Conservation (phyloP, 75 land plant genomes). For the Selaginella tamariscina region DNA sequence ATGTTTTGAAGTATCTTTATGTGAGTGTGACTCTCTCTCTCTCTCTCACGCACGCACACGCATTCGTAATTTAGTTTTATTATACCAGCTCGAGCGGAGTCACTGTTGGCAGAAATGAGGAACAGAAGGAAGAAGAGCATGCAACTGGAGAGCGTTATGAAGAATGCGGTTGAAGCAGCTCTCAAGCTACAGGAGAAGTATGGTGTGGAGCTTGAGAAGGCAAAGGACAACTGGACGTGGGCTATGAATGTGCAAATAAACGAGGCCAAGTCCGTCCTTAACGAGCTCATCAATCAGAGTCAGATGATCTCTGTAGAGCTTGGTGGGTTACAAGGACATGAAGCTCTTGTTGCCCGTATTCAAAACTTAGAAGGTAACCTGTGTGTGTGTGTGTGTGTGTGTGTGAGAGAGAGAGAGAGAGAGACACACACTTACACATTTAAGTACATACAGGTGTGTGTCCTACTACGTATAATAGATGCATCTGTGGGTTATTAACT, state of each 20-base stretch:
- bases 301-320: not conserved
- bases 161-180: not conserved
- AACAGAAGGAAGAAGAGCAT: slow-evolving; percentile 1
- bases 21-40: too few species aligned
- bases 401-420: not conserved
- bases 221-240: not conserved
- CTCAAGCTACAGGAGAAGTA: not conserved
- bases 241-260: not conserved
- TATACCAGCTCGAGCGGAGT: too few species aligned
- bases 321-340: not conserved
- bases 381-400: too few species aligned
- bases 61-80: too few species aligned
- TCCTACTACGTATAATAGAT: too few species aligned
- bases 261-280: not conserved
- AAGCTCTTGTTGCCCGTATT: not conserved
- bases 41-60: too few species aligned
- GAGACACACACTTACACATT: too few species aligned
- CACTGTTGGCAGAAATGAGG: too few species aligned
- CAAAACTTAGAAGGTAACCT: not conserved
- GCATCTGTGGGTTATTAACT: too few species aligned
- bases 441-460: too few species aligned
- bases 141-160: not conserved
- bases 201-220: not conserved
- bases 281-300: not conserved
- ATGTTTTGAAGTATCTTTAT: too few species aligned